Percentiles rank a stretch among this genome's conserved stretches.
phyloP scores from a whole-genome alignment of 192 early-diverging fungal species.

The Coemansia sp. region DNA sequence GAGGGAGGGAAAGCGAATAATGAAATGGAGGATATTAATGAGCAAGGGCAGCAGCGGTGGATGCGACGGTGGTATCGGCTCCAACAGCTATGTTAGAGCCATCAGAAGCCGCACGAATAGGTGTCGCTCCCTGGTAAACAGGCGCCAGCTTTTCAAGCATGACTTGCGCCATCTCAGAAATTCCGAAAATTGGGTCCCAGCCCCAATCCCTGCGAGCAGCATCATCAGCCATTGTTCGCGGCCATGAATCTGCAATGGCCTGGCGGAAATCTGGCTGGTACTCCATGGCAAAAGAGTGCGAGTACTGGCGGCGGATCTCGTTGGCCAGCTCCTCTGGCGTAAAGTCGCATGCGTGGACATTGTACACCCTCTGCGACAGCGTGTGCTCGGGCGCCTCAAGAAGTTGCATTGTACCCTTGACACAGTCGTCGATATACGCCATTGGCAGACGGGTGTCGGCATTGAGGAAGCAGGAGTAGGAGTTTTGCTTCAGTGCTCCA shows the following conservation, averaged over 20 bases:
- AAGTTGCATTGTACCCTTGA: slow-evolving; percentile 66
- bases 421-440: slow-evolving; percentile 70
- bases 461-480: slow-evolving; percentile 63
- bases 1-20: background rate
- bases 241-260: slow-evolving; percentile 70
- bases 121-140: slow-evolving; percentile 29
- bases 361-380: slow-evolving; percentile 65
- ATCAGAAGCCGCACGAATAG: slow-evolving; percentile 21
- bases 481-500: slow-evolving; percentile 60
- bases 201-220: slow-evolving; percentile 66
- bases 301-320: slow-evolving; percentile 57
- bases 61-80: background rate
- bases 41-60: slow-evolving; percentile 11
- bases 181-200: slow-evolving; percentile 64
- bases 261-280: slow-evolving; percentile 66
- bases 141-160: slow-evolving; percentile 64
- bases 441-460: slow-evolving; percentile 63
- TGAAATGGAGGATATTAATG: background rate
- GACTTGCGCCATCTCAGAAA: slow-evolving; percentile 60
- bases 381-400: slow-evolving; percentile 56
- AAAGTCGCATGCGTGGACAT: slow-evolving; percentile 65
- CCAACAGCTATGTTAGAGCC: background rate
- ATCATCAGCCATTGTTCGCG: slow-evolving; percentile 61
- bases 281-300: slow-evolving; percentile 60
- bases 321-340: slow-evolving; percentile 59